Evolutionary conservation across 164 flowering plant genomes (phyloP).

Genomic region (Berberis thunbergii): DNA sequence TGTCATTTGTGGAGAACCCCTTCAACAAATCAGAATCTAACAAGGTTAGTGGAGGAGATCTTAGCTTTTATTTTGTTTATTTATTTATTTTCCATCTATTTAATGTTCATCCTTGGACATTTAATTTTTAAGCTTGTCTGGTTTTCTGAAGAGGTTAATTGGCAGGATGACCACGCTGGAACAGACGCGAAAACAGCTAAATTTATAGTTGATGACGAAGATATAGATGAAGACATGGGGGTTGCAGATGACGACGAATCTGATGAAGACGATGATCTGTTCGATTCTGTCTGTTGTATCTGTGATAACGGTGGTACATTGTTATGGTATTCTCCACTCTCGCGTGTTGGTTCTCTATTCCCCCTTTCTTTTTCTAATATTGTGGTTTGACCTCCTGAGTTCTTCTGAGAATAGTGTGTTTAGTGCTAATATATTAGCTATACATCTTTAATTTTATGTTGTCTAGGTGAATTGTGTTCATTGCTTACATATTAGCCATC

Average conservation of each 20-base stretch:
- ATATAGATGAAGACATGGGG: constrained; percentile 16
- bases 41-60: not conserved
- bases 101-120: not conserved
- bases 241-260: constrained; percentile 28
- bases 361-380: not conserved
- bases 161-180: constrained; percentile 22
- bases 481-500: too few species aligned
- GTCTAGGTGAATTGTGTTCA: too few species aligned
- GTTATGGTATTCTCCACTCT: constrained; percentile 37
- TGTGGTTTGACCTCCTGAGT: not conserved
- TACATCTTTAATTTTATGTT: not conserved
- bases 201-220: constrained; percentile 43
- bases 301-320: constrained; percentile 88
- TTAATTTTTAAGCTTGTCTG: not conserved
- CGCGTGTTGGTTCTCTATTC: not conserved
- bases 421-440: too few species aligned
- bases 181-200: constrained; percentile 9
- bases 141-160: not conserved
- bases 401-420: too few species aligned
- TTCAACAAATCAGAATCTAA: too few species aligned
- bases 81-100: not conserved
- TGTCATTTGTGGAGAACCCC: not conserved
- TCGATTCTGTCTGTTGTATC: constrained; percentile 67
- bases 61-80: not conserved
- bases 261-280: constrained; percentile 37